Evolutionary conservation across 306 rosid genomes (phyloP).

Genomic region (Sophora flavescens): DNA sequence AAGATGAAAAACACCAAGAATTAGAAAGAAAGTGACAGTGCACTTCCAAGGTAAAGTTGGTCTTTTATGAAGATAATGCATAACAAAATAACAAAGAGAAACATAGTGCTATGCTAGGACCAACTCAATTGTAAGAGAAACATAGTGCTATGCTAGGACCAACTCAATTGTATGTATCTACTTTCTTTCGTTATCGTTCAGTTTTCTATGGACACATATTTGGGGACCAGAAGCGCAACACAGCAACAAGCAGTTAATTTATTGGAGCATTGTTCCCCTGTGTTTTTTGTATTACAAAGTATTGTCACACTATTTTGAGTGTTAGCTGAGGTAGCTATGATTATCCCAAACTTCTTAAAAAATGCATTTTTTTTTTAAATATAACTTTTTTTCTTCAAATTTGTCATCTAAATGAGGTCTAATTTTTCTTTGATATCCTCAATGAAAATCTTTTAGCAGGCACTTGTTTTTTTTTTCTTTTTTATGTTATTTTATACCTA

Average conservation of each 20-base stretch:
- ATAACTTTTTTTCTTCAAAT: too few species aligned
- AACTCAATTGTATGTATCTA: not conserved
- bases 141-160: constrained; percentile 28
- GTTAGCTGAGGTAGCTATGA: too few species aligned
- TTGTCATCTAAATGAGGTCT: too few species aligned
- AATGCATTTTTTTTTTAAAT: too few species aligned
- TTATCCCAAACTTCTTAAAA: too few species aligned
- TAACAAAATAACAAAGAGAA: constrained; percentile 12
- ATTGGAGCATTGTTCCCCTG: not conserved
- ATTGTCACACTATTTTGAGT: not conserved
- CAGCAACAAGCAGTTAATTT: not conserved
- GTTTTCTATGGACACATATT: constrained; percentile 8
- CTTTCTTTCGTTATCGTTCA: constrained; percentile 37
- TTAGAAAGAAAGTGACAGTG: not conserved
- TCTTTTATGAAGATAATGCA: constrained; percentile 36
- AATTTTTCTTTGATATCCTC: too few species aligned
- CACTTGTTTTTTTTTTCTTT: too few species aligned
- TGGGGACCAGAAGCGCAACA: constrained; percentile 45
- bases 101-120: constrained; percentile 24
- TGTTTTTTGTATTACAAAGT: not conserved
- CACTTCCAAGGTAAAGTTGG: not conserved
- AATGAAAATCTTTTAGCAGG: too few species aligned
- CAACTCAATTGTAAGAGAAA: not conserved
- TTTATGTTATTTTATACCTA: too few species aligned
- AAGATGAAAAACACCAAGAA: not conserved